Evolutionary conservation across 2,329 filamentous ascomycete genomes (phyloP), one percentile per base, ranked within the genome.

Genomic region (Xylaria sp.): DNA sequence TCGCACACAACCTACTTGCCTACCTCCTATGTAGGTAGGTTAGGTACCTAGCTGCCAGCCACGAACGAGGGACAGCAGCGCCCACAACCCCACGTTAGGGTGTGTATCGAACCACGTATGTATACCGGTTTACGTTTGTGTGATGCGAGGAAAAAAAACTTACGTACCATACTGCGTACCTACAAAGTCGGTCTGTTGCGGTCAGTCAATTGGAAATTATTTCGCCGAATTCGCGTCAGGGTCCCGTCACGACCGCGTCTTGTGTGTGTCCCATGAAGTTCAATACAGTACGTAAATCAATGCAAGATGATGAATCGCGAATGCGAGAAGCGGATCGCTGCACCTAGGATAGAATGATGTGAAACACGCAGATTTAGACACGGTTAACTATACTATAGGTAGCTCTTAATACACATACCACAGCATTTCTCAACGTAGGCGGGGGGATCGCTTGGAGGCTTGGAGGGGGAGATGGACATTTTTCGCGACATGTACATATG

Each of bases 221-320:
- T 5, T 20, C 25, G 18, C 20, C 36, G 13, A 39, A 25, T 15
- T 43, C 55, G 36, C 45, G 55, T 55, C n/a, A 20, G 55, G 3
- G 57, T 63, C 67, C 59, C 57, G 66, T 59, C 34, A 66, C 55
- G 39, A 56, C 39, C 63, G 62, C 57, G 59, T 36, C 46, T 60
- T 50, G 39, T 32, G 60, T 32, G 60, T 53, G 15, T 46, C 41
- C 52, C 20, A 57, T 30, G n/a, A 43, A 28, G 39, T 25, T 25
- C 32, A 15, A 58, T 45, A 32, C 41, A 46, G 41, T 53, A 53
- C 23, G 36, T 28, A 60, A 45, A 62, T 65, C 55, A 58, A 70
- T 76, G 73, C 73, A 66, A 75, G 73, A 76, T 76, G 67, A 70
- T 63, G 70, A 71, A 76, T 76, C 74, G 72, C 70, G 72, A 67